Evolutionary conservation across 257 asterid species (phyloP), one percentile per base, ranked within the genome.

Genomic region (Nyctanthes arbortristis): DNA sequence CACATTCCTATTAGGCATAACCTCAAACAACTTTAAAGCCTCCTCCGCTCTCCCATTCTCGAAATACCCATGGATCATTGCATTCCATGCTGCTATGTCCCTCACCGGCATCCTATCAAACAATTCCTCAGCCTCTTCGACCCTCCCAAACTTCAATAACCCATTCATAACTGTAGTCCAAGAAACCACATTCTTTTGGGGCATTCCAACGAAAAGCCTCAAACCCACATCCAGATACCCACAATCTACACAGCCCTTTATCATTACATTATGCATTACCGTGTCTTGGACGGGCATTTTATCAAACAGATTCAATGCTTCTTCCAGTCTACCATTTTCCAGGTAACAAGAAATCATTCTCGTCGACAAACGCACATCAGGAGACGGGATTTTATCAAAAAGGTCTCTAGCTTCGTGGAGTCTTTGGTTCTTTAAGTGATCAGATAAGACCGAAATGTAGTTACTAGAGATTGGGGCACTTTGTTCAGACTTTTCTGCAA

Each of bases 21-120:
- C 57, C 33, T 78, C 84, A 35, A 91, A 91, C 68, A 93, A 63
- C 39, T 72, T 73, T 20, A 61, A 57, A 0, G 97, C 97, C 56
- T 84, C 91, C 30, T 82, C 82, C 59, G 78, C 75, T 72, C 84
- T 84, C 29, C 82, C 82, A 52, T 91, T 89, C 74, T 56, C 80
- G 32, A 91, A 93, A 75, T 73, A 81, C 8, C 97, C 96, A 78
- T 82, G 79, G n/a, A 91, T 71, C 85, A 93, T 80, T 0, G 93
- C 88, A 27, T 93, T 91, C 96, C 96, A 89, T 0, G 88, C 95
- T 1, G 96, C 89, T 5, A 84, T 76, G 74, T 91, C 99, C 77
- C 75, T 89, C 65, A 9, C 69, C 0, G 96, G 97, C 96, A 91
- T 89, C 61, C 71, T 76, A 73, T 28, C 1, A 75, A 93, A 93